Conservation (phyloP, 2,329 filamentous ascomycete species). For the Pseudogymnoascus verrucosus region DNA sequence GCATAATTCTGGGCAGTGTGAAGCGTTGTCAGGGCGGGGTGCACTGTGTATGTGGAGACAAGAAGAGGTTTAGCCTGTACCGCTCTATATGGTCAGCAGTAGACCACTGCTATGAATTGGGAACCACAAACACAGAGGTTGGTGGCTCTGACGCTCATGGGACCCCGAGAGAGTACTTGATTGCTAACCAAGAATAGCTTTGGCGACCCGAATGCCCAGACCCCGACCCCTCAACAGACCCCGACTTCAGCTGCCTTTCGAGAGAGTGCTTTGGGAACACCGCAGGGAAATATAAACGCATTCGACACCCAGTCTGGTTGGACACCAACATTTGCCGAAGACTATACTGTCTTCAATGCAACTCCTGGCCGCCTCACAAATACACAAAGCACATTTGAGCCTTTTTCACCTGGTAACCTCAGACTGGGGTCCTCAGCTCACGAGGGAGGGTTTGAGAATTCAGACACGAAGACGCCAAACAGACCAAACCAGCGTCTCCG, state of each 20-base stretch:
- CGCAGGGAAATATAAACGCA: constrained; percentile 39
- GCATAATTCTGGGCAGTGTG: neutral
- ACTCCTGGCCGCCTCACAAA: constrained; percentile 50
- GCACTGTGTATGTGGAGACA: neutral
- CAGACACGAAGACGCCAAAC: constrained; percentile 37
- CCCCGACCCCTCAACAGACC: constrained; percentile 50
- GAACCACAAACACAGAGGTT: constrained; percentile 50
- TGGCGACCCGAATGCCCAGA: constrained; percentile 55
- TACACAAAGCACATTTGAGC: constrained; percentile 21
- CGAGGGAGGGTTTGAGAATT: constrained; percentile 30
- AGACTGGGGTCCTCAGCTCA: constrained; percentile 22
- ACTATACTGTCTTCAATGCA: constrained; percentile 58
- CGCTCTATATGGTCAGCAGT: neutral
- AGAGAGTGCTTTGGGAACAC: constrained; percentile 50
- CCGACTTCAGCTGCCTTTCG: constrained; percentile 46
- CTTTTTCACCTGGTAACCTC: constrained; percentile 40
- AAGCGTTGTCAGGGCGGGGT: neutral
- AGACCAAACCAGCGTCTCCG: constrained; percentile 30
- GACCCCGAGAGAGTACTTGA: constrained; percentile 9
- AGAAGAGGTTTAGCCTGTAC: neutral
- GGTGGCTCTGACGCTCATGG: constrained; percentile 17
- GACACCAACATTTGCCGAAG: constrained; percentile 56
- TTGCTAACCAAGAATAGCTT: constrained; percentile 43
- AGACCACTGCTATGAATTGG: constrained; percentile 51
- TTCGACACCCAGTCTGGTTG: constrained; percentile 44